Conservation (phyloP, 371 early-diverging fungal genomes). For the Rhizomucor miehei region DNA sequence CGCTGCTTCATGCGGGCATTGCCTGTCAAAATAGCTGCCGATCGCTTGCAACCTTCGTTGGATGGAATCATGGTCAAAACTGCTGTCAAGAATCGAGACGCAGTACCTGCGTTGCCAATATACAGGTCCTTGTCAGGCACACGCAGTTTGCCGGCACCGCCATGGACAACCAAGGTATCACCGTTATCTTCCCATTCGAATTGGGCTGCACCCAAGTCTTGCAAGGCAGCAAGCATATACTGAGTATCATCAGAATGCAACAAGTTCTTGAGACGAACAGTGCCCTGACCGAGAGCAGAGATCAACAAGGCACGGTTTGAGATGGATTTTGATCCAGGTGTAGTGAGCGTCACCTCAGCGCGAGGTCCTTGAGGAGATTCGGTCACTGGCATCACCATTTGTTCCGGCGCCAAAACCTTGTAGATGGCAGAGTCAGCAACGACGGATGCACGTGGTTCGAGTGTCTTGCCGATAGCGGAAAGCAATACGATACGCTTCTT, state of each 20-base stretch:
- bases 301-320: conserved; percentile 94
- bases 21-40: conserved; percentile 80
- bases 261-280: conserved; percentile 80
- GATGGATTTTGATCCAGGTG: conserved; percentile 96
- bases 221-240: conserved; percentile 92
- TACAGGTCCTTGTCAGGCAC: conserved; percentile 82
- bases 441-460: conserved; percentile 78
- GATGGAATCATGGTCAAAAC: conserved; percentile 76
- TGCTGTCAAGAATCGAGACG: conserved; percentile 93
- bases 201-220: conserved; percentile 80
- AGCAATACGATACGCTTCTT: conserved; percentile 93
- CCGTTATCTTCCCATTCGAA: conserved; percentile 94
- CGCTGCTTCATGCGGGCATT: conserved; percentile 98
- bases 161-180: conserved; percentile 82
- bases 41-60: conserved; percentile 26
- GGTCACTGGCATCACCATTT: conserved; percentile 67
- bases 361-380: conserved; percentile 42
- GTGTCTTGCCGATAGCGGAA: conserved; percentile 78
- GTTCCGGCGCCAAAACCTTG: conserved; percentile 78
- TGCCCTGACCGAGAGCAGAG: conserved; percentile 88
- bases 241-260: conserved; percentile 98
- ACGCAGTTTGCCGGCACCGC: conserved; percentile 74
- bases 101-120: conserved; percentile 98
- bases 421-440: conserved; percentile 83
- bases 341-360: conserved; percentile 60